A percentile compares a stretch with the other conserved stretches of the same genome.
Evolutionary conservation across 352 stramenopile genomes (phyloP).

Genomic region (Globisporangium perplexum): DNA sequence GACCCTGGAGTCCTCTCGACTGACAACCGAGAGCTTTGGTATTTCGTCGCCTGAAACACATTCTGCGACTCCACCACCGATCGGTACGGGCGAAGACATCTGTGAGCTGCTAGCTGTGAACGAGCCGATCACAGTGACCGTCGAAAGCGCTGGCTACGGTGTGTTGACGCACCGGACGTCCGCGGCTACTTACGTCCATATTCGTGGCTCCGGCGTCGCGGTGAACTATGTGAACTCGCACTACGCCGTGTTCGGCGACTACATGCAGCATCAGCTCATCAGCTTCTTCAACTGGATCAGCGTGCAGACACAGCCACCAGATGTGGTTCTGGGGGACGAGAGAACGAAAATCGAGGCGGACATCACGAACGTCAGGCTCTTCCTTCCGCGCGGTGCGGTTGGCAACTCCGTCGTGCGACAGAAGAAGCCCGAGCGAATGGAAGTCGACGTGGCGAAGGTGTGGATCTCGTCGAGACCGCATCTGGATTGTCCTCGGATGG

Average conservation of each 20-base stretch:
- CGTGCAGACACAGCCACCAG: slow-evolving; percentile 34
- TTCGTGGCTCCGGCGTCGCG: slow-evolving; percentile 33
- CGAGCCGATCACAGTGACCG: slow-evolving; percentile 20
- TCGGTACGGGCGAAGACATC: slow-evolving; percentile 22
- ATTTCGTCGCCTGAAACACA: neutral
- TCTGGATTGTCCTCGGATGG: slow-evolving; percentile 27
- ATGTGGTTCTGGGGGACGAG: slow-evolving; percentile 22
- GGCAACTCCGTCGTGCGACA: slow-evolving; percentile 31
- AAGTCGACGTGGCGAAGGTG: slow-evolving; percentile 42
- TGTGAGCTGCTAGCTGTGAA: slow-evolving; percentile 34
- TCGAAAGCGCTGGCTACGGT: slow-evolving; percentile 46
- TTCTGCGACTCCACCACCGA: neutral
- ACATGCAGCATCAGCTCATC: slow-evolving; percentile 54
- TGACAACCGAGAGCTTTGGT: slow-evolving; percentile 8
- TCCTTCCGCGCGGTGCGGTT: slow-evolving; percentile 41
- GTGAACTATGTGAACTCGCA: slow-evolving; percentile 60
- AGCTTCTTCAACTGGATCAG: slow-evolving; percentile 63
- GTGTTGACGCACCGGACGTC: slow-evolving; percentile 35
- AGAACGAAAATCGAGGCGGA: slow-evolving; percentile 57
- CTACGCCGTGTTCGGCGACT: slow-evolving; percentile 34
- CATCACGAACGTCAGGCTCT: slow-evolving; percentile 28
- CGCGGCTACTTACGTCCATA: slow-evolving; percentile 34
- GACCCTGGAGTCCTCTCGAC: slow-evolving; percentile 36
- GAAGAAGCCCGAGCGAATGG: slow-evolving; percentile 42
- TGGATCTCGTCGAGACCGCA: slow-evolving; percentile 36